Percentiles rank a stretch among this genome's conserved stretches.
phyloP scores from a whole-genome alignment of 176 grass and related monocot genomes.

The Otatea glauca region DNA sequence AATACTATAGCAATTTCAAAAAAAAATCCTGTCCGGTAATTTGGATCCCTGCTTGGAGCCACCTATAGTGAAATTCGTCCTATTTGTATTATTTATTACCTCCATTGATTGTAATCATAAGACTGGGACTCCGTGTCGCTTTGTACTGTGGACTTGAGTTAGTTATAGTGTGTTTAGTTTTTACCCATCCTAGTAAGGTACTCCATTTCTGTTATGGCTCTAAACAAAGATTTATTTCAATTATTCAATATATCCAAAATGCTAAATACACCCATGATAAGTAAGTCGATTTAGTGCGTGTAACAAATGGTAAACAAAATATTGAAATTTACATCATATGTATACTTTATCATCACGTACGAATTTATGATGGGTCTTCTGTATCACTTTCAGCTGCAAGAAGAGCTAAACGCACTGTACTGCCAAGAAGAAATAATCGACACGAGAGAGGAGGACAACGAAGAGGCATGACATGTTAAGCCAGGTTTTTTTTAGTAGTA shows the following conservation, averaged over 20 bases:
- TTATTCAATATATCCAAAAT: neutral
- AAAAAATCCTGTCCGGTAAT: too few relatives aligned
- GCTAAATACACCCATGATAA: neutral
- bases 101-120: neutral
- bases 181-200: neutral
- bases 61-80: neutral
- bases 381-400: constrained; percentile 73
- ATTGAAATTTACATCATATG: neutral
- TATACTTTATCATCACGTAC: neutral
- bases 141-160: neutral
- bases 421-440: constrained; percentile 68
- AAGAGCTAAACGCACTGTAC: constrained; percentile 79
- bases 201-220: neutral
- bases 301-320: neutral
- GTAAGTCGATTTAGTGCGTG: neutral
- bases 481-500: constrained; percentile 16
- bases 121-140: neutral
- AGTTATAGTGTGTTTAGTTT: neutral
- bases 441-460: constrained; percentile 59
- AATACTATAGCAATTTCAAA: too few relatives aligned
- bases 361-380: neutral
- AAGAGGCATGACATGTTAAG: constrained; percentile 49
- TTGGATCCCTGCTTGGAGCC: too few relatives aligned
- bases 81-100: neutral
- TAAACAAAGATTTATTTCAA: neutral